Evolutionary conservation across 441 rosid species (phyloP).

Genomic region (Populus hybrid): DNA sequence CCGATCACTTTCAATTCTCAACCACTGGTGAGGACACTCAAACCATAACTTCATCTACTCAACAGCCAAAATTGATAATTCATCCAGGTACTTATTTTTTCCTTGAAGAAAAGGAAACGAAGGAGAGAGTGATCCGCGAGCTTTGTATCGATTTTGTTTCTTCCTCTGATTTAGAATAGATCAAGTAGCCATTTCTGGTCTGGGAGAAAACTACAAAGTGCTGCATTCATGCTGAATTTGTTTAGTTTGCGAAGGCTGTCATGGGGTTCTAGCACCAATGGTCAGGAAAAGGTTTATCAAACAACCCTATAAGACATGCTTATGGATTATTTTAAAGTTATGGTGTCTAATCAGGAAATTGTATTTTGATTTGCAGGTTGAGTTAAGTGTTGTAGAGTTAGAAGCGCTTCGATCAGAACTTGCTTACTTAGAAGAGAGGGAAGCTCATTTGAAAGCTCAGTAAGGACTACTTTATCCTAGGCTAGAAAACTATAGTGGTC

Average conservation of each 20-base stretch:
- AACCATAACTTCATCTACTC: slow-evolving; percentile 40
- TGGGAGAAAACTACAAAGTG: slow-evolving; percentile 50
- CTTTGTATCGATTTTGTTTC: slow-evolving; percentile 23
- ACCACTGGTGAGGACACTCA: slow-evolving; percentile 33
- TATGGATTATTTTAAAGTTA: slow-evolving; percentile 7
- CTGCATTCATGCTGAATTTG: slow-evolving; percentile 67
- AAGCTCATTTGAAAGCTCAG: slow-evolving; percentile 30
- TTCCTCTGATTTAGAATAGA: slow-evolving; percentile 56
- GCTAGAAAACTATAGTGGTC: background rate
- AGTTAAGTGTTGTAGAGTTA: slow-evolving; percentile 62
- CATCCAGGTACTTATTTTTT: slow-evolving; percentile 37
- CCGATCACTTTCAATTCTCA: slow-evolving; percentile 69
- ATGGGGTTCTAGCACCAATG: slow-evolving; percentile 59
- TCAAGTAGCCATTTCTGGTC: slow-evolving; percentile 37
- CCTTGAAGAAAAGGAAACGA: background rate
- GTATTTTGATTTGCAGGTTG: slow-evolving; percentile 49
- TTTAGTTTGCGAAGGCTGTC: slow-evolving; percentile 66
- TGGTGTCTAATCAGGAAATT: slow-evolving; percentile 10
- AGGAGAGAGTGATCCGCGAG: slow-evolving; percentile 4
- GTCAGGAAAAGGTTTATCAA: slow-evolving; percentile 69
- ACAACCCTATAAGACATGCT: slow-evolving; percentile 3
- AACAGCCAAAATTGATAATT: slow-evolving; percentile 31
- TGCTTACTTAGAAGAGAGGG: slow-evolving; percentile 81
- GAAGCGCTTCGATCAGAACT: slow-evolving; percentile 81
- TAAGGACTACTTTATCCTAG: slow-evolving; percentile 25